These are phyloP conservation scores for Begonia fuchsioides DNA, from an alignment of 306 rosid genomes.

Conservation along the genomic window DNA sequence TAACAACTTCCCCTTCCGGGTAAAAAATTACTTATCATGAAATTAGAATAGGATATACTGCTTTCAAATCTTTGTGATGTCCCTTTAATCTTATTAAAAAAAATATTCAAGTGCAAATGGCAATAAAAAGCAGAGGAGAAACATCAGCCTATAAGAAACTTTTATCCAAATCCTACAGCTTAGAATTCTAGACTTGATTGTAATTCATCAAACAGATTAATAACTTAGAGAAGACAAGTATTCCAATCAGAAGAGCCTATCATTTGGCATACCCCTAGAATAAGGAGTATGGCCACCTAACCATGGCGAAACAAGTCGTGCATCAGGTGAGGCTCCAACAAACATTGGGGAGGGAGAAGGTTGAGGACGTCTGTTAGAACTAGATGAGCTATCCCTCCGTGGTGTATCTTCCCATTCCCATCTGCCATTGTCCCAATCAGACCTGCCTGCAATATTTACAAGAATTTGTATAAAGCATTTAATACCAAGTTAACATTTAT, in stretches of 20 bases:
- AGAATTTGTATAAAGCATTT: neutral
- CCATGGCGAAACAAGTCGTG: slow-evolving; percentile 92
- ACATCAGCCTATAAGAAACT: too few species aligned
- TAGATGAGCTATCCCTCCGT: slow-evolving; percentile 46
- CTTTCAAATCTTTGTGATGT: neutral
- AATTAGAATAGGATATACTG: too few species aligned
- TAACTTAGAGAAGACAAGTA: too few species aligned
- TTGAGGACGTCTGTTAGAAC: slow-evolving; percentile 47
- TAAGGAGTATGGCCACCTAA: slow-evolving; percentile 63
- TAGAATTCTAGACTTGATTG: too few species aligned
- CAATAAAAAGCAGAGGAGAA: neutral
- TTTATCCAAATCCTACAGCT: too few species aligned
- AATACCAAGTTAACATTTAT: neutral
- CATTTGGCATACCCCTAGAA: slow-evolving; percentile 43
- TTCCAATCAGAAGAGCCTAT: neutral
- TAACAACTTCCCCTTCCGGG: too few species aligned
- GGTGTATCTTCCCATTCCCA: slow-evolving; percentile 99
- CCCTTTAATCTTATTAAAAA: slow-evolving; percentile 6
- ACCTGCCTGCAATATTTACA: slow-evolving; percentile 43
- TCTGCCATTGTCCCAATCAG: slow-evolving; percentile 88
- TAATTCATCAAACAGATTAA: too few species aligned
- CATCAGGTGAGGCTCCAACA: slow-evolving; percentile 93
- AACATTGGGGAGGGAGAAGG: slow-evolving; percentile 93
- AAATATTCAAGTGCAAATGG: slow-evolving; percentile 3
- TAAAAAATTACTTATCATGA: too few species aligned